Evolutionary conservation across 257 asterid genomes (phyloP).

Genomic region (Primulina eburnea): DNA sequence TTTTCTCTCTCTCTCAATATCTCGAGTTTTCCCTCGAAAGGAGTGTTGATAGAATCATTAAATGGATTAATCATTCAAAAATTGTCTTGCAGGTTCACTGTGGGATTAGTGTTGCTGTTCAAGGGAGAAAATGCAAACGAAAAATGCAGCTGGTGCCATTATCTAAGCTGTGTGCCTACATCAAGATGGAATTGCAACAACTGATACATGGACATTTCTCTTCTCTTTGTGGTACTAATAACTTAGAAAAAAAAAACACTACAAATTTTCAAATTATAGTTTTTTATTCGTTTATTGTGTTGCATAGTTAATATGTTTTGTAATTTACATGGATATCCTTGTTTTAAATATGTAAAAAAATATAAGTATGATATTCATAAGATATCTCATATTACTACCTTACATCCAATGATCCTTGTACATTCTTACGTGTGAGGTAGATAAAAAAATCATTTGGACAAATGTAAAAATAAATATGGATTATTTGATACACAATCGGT

Average conservation of each 20-base stretch:
- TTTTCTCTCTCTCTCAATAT: too few relatives aligned
- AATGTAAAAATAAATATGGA: too few relatives aligned
- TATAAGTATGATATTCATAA: too few relatives aligned
- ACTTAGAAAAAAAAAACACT: not conserved
- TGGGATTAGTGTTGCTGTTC: constrained; percentile 68
- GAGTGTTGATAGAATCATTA: not conserved
- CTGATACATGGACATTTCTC: constrained; percentile 21
- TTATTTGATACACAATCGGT: too few relatives aligned
- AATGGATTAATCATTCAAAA: not conserved
- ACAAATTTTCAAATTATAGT: not conserved
- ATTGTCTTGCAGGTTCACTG: constrained; percentile 44
- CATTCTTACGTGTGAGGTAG: too few relatives aligned
- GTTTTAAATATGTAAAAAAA: too few relatives aligned
- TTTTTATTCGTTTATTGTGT: too few relatives aligned
- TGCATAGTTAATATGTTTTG: not conserved
- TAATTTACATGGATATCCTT: too few relatives aligned
- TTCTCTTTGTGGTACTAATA: not conserved
- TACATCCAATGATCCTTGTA: too few relatives aligned
- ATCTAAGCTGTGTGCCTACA: constrained; percentile 84
- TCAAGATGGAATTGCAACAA: constrained; percentile 76
- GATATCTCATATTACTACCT: too few relatives aligned
- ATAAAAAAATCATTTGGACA: too few relatives aligned
- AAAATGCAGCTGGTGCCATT: constrained; percentile 87
- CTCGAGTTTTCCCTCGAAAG: too few relatives aligned
- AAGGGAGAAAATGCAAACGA: constrained; percentile 70